Percentiles rank a stretch among this genome's conserved stretches.
Evolutionary conservation across 2,329 filamentous ascomycete genomes (phyloP).

Genomic region (Bertia moriformis): DNA sequence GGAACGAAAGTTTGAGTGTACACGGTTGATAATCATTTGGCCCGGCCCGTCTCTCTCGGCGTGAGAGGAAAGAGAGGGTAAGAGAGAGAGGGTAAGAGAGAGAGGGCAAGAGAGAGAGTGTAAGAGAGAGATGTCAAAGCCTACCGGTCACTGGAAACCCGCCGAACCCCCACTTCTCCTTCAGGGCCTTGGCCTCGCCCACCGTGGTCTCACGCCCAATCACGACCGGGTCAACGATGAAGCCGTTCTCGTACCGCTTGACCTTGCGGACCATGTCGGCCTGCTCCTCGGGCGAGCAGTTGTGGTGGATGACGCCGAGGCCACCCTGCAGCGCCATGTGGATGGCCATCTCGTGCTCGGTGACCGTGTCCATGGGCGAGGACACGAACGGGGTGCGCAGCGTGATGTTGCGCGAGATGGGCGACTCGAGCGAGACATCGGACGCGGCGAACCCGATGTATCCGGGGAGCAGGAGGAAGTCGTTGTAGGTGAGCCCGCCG

Average conservation of each 20-base stretch:
- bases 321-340: constrained; percentile 84
- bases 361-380: constrained; percentile 98
- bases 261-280: constrained; percentile 99
- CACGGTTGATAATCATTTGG: constrained; percentile 78
- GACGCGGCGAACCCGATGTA: constrained; percentile 96
- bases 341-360: constrained; percentile 98
- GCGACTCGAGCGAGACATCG: constrained; percentile 74
- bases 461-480: constrained; percentile 89
- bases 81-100: constrained; percentile 6
- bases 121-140: constrained; percentile 20
- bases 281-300: constrained; percentile 93
- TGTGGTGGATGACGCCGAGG: constrained; percentile 94
- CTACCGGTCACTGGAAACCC: constrained; percentile 97
- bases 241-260: constrained; percentile 98
- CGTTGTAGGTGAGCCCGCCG: constrained; percentile 94
- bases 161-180: constrained; percentile 97
- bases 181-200: constrained; percentile 76
- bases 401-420: constrained; percentile 85
- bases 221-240: constrained; percentile 90
- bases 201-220: constrained; percentile 79
- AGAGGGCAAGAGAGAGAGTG: constrained; percentile 4
- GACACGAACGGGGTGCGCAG: constrained; percentile 95
- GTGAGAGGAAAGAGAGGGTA: constrained; percentile 19
- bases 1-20: constrained; percentile 99
- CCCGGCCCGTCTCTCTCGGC: too few species aligned